Conservation (phyloP, 805 yeast genomes). For the Kodamaea neixiangensis region DNA sequence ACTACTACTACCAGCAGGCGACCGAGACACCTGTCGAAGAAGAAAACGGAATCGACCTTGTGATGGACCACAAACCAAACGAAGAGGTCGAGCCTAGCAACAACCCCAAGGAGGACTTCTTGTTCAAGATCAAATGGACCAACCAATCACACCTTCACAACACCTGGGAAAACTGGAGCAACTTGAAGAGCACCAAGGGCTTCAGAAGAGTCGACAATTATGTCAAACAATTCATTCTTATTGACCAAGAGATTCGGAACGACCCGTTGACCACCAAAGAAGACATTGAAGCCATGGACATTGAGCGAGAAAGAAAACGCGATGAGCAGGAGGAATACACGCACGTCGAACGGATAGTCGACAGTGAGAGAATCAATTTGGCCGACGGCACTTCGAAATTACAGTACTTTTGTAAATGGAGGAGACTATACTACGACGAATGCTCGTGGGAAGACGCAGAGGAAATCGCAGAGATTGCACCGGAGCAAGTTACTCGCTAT, state of each 20-base stretch:
- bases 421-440: slow-evolving; percentile 87
- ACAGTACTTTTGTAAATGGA: slow-evolving; percentile 91
- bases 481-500: slow-evolving; percentile 77
- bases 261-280: slow-evolving; percentile 87
- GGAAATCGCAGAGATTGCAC: slow-evolving; percentile 80
- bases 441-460: slow-evolving; percentile 97
- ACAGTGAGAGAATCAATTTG: slow-evolving; percentile 68
- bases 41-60: slow-evolving; percentile 38
- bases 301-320: slow-evolving; percentile 80
- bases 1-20: slow-evolving; percentile 36
- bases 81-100: slow-evolving; percentile 34
- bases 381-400: slow-evolving; percentile 68
- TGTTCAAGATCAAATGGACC: slow-evolving; percentile 78
- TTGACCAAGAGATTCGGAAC: slow-evolving; percentile 72
- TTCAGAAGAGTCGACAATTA: slow-evolving; percentile 87
- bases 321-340: slow-evolving; percentile 85
- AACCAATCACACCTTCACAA: slow-evolving; percentile 89
- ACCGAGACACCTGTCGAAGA: slow-evolving; percentile 29
- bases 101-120: slow-evolving; percentile 58
- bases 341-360: slow-evolving; percentile 86
- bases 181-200: slow-evolving; percentile 62
- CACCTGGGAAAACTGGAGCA: slow-evolving; percentile 80
- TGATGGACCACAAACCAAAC: slow-evolving; percentile 41
- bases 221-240: slow-evolving; percentile 70
- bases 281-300: slow-evolving; percentile 90